These are phyloP conservation scores for Blastocystis sp. DNA, from an alignment of 352 stramenopile species.

Conservation along the genomic window DNA sequence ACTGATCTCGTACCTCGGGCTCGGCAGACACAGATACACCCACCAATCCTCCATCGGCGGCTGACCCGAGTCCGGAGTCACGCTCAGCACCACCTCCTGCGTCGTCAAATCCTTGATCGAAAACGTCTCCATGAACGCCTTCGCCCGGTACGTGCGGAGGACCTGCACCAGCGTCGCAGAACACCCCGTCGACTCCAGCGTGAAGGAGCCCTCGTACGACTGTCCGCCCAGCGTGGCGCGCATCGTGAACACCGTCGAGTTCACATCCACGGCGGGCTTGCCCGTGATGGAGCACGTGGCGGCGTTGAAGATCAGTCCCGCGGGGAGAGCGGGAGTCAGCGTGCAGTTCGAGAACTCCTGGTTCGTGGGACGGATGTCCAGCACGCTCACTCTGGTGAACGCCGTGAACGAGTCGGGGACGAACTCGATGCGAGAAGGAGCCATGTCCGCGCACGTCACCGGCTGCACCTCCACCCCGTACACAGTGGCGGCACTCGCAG, in stretches of 20 bases:
- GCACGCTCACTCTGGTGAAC: neutral
- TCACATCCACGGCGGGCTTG: neutral
- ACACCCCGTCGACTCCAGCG: conserved; percentile 26
- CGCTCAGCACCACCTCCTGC: conserved; percentile 1
- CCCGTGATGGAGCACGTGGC: conserved; percentile 19
- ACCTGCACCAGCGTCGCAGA: conserved; percentile 24
- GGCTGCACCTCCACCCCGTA: conserved; percentile 14
- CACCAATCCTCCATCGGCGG: conserved; percentile 11
- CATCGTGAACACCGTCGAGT: conserved; percentile 19
- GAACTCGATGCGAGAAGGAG: neutral
- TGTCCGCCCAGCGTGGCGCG: neutral
- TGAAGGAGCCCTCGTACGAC: neutral
- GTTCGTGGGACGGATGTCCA: conserved; percentile 25
- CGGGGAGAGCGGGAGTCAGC: neutral
- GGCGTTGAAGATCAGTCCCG: conserved; percentile 7
- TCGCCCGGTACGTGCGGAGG: neutral
- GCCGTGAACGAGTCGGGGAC: neutral
- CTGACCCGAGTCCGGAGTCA: conserved; percentile 27
- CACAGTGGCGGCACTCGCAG: neutral
- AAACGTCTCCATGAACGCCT: conserved; percentile 2
- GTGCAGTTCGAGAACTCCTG: conserved; percentile 47
- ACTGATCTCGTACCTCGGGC: conserved; percentile 12
- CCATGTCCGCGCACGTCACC: conserved; percentile 23
- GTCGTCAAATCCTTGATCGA: neutral
- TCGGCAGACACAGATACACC: neutral